Percentiles rank a stretch among this genome's conserved stretches.
Conservation (phyloP, 768 basidiomycete species). For the Kwoniella sp. region DNA sequence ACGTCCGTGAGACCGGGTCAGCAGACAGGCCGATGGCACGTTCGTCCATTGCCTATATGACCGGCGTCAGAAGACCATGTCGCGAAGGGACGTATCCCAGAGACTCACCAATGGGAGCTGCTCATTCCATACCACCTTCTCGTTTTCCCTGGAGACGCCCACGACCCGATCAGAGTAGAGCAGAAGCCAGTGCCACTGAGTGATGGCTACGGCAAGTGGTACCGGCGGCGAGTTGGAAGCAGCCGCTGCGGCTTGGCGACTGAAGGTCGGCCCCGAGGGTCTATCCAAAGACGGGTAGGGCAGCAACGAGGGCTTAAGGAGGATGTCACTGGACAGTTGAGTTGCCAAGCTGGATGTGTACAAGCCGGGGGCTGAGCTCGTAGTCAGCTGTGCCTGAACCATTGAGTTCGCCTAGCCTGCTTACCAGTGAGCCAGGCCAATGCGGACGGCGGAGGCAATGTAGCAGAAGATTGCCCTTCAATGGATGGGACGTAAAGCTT, state of each 20-base stretch:
- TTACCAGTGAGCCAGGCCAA: slow-evolving; percentile 90
- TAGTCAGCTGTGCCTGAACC: too few relatives aligned
- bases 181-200: slow-evolving; percentile 87
- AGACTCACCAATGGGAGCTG: slow-evolving; percentile 66
- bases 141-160: slow-evolving; percentile 73
- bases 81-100: not conserved
- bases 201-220: slow-evolving; percentile 74
- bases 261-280: slow-evolving; percentile 22
- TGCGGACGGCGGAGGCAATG: slow-evolving; percentile 61
- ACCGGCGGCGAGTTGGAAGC: slow-evolving; percentile 48
- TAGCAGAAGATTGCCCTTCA: slow-evolving; percentile 53
- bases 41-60: slow-evolving; percentile 68
- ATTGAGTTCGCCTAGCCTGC: slow-evolving; percentile 26
- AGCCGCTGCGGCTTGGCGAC: slow-evolving; percentile 10
- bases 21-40: slow-evolving; percentile 67
- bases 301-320: slow-evolving; percentile 43
- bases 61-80: too few relatives aligned
- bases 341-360: slow-evolving; percentile 74
- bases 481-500: slow-evolving; percentile 67
- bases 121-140: slow-evolving; percentile 79
- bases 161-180: slow-evolving; percentile 73
- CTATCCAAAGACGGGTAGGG: slow-evolving; percentile 47
- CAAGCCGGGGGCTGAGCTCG: slow-evolving; percentile 68
- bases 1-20: slow-evolving; percentile 83
- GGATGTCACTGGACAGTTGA: slow-evolving; percentile 64